Conservation (phyloP, 768 basidiomycete genomes). For the Lepiota brunneoincarnata region DNA sequence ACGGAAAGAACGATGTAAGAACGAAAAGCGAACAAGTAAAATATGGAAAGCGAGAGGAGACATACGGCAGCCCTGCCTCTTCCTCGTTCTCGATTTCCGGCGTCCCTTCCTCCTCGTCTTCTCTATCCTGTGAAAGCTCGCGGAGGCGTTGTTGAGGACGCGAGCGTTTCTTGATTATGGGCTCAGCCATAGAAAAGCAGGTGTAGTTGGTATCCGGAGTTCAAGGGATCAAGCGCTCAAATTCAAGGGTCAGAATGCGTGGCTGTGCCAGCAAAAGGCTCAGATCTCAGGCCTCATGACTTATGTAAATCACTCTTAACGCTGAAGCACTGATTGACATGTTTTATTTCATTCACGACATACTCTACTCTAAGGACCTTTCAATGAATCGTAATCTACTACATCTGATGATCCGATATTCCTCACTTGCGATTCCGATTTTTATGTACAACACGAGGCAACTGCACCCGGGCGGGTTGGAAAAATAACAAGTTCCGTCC, state of each 20-base stretch:
- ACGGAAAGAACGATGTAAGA: background rate
- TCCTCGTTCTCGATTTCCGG: slow-evolving; percentile 34
- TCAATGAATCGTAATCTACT: no score
- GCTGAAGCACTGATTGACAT: no score
- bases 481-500: no score
- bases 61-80: slow-evolving; percentile 51
- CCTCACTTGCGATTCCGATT: no score
- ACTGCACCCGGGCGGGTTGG: no score
- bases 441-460: no score
- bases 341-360: no score
- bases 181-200: slow-evolving; percentile 9
- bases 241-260: slow-evolving; percentile 5
- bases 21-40: background rate
- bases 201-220: slow-evolving; percentile 17
- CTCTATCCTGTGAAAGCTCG: slow-evolving; percentile 42
- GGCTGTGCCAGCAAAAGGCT: slow-evolving; percentile 11
- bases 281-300: no score
- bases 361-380: no score
- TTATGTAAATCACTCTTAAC: no score
- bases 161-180: slow-evolving; percentile 72
- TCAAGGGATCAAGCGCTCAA: background rate
- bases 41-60: slow-evolving; percentile 10
- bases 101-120: slow-evolving; percentile 31
- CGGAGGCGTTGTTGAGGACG: slow-evolving; percentile 62
- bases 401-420: no score